Base-by-base conservation (phyloP, 257 asterid species). In the Cynanchum wilfordii region DNA sequence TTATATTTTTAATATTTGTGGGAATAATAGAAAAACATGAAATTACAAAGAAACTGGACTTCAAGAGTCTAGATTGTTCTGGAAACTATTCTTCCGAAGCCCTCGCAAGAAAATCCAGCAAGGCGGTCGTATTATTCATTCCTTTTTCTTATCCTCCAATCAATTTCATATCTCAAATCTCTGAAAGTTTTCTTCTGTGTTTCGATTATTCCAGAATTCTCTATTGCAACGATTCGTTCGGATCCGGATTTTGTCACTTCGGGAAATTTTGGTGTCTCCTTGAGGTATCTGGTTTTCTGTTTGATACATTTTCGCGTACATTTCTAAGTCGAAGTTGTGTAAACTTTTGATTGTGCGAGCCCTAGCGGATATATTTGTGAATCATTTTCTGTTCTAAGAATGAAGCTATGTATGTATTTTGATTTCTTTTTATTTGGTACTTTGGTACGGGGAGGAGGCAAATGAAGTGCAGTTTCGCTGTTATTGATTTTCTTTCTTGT, bases 21-120 rank as follows among this genome's bases (percentile, higher is more conserved):
- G 47, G 9, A 42, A 42, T 42, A 42, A 42, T 33, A 42, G 10
- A 42, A 40, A 40, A 40, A 4, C 0, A 52, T n/a, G 58, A 22
- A n/a, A 56, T 7, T 10, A 8, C 15, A 8, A n/a, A 56, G 62
- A 56, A 22, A 7, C 25, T 5, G 16, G 36, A 24, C 47, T 1
- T 42, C 47, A 8, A 42, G 49, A 20, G 10, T 56, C 73, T 66
- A 74, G 78, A 75, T 75, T 68, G 51, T 75, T 75, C 78, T 67
- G 25, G 78, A 75, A 75, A 47, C 51, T 11, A 25, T 50, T 56
- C 45, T 50, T 56, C 45, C 45, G 9, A 19, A 44, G 47, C 49
- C 47, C 44, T 42, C 36, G 25, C 38, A 7, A 52, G 38, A 49
- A 66, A 29, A 56, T 57, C 73, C 68, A 56, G 47, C 51, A 19